These are phyloP conservation scores for Panaeolus papilionaceus DNA, from an alignment of 768 basidiomycete species.

Conservation along the genomic window DNA sequence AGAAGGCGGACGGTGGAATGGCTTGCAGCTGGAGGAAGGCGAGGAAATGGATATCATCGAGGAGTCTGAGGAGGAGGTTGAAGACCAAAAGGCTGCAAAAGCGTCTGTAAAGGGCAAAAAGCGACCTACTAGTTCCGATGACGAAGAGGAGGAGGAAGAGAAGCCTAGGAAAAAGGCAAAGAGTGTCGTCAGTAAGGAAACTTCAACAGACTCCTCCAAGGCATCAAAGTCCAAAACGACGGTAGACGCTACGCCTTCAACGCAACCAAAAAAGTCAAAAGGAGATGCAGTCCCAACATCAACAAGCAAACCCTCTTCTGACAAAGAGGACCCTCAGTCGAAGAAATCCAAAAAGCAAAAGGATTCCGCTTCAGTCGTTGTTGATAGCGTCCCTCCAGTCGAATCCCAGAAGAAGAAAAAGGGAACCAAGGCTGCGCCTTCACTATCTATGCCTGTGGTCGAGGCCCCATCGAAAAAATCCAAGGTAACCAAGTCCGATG, in stretches of 20 bases:
- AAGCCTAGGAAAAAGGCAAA: constrained; percentile 55
- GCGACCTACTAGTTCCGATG: constrained; percentile 42
- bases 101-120: constrained; percentile 23
- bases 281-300: constrained; percentile 20
- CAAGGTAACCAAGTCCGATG: constrained; percentile 17
- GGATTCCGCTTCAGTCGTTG: constrained; percentile 10
- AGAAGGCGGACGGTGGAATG: constrained; percentile 67
- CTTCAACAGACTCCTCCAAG: constrained; percentile 7
- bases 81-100: constrained; percentile 29
- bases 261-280: constrained; percentile 26
- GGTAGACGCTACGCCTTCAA: constrained; percentile 20
- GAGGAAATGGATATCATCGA: constrained; percentile 29
- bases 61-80: constrained; percentile 35
- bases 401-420: constrained; percentile 26
- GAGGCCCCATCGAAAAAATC: constrained; percentile 29
- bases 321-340: constrained; percentile 17
- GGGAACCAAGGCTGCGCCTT: constrained; percentile 6
- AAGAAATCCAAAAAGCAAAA: constrained; percentile 30
- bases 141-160: constrained; percentile 42
- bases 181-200: constrained; percentile 25
- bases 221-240: constrained; percentile 30
- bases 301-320: constrained; percentile 19
- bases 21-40: constrained; percentile 39
- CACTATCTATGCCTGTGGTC: constrained; percentile 15
- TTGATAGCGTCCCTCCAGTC: constrained; percentile 17